A percentile compares a stretch with the other conserved stretches of the same genome.
These are phyloP conservation scores for Penicillium griseofulvum DNA, from an alignment of 2,329 filamentous ascomycete genomes.

Conservation along the genomic window DNA sequence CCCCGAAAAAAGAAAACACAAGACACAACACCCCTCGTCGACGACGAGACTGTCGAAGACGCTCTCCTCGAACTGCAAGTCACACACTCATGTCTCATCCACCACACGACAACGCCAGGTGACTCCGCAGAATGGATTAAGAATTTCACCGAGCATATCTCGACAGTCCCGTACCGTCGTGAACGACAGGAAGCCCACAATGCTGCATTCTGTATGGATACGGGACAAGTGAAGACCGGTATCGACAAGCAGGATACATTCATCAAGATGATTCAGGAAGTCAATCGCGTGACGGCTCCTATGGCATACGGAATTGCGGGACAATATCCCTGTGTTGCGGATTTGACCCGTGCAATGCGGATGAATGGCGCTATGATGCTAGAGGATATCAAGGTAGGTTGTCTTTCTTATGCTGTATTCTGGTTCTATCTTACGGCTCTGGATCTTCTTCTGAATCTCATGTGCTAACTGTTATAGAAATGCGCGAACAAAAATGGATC, in stretches of 20 bases:
- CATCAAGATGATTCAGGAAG: slow-evolving; percentile 72
- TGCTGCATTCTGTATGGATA: slow-evolving; percentile 71
- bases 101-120: slow-evolving; percentile 60
- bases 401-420: not conserved
- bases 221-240: slow-evolving; percentile 70
- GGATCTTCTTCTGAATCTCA: not conserved
- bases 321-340: slow-evolving; percentile 58
- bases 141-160: slow-evolving; percentile 74
- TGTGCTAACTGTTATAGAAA: slow-evolving; percentile 35
- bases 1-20: slow-evolving; percentile 43
- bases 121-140: slow-evolving; percentile 73
- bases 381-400: slow-evolving; percentile 54
- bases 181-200: slow-evolving; percentile 49
- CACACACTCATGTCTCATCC: slow-evolving; percentile 63
- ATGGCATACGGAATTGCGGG: slow-evolving; percentile 68
- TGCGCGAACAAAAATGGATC: slow-evolving; percentile 49
- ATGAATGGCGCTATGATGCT: slow-evolving; percentile 59
- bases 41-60: slow-evolving; percentile 68
- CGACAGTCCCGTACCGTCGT: slow-evolving; percentile 67
- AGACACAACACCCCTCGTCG: slow-evolving; percentile 51
- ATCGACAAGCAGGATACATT: slow-evolving; percentile 66
- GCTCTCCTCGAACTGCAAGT: slow-evolving; percentile 69
- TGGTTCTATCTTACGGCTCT: not conserved
- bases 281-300: slow-evolving; percentile 67
- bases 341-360: slow-evolving; percentile 60